Percentiles rank a stretch among this genome's conserved stretches.
Evolutionary conservation across 148 eudicot species (phyloP).

Genomic region (Heliosperma pusillum): DNA sequence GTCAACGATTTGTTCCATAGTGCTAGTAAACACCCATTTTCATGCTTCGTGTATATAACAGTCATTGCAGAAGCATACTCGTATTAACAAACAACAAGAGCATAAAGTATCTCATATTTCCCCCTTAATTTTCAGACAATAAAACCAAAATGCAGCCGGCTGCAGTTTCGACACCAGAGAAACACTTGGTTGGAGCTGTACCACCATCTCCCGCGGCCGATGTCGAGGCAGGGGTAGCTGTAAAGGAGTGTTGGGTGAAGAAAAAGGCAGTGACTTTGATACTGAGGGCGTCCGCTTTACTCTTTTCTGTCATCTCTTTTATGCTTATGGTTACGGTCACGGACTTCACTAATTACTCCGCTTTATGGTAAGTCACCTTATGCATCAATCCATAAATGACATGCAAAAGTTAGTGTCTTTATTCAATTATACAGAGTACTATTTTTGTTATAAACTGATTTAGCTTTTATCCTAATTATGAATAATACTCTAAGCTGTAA

Average conservation of each 20-base stretch:
- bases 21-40: not conserved
- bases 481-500: too few relatives aligned
- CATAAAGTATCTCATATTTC: not conserved
- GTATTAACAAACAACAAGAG: not conserved
- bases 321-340: conserved; percentile 51
- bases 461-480: too few relatives aligned
- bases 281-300: conserved; percentile 36
- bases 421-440: too few relatives aligned
- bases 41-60: not conserved
- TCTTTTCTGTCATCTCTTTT: conserved; percentile 53
- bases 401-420: too few relatives aligned
- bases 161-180: not conserved
- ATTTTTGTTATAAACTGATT: too few relatives aligned
- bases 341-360: conserved; percentile 43
- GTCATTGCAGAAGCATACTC: not conserved
- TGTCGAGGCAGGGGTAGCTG: conserved; percentile 11
- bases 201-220: conserved; percentile 5
- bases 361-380: conserved; percentile 39
- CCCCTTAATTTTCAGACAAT: not conserved
- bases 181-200: not conserved
- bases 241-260: conserved; percentile 39
- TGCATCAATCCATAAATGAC: too few relatives aligned
- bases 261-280: conserved; percentile 33
- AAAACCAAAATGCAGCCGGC: conserved; percentile 6
- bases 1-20: not conserved